Base-by-base conservation (phyloP, 2,329 filamentous ascomycete genomes). In the Cladosporium colombiae region DNA sequence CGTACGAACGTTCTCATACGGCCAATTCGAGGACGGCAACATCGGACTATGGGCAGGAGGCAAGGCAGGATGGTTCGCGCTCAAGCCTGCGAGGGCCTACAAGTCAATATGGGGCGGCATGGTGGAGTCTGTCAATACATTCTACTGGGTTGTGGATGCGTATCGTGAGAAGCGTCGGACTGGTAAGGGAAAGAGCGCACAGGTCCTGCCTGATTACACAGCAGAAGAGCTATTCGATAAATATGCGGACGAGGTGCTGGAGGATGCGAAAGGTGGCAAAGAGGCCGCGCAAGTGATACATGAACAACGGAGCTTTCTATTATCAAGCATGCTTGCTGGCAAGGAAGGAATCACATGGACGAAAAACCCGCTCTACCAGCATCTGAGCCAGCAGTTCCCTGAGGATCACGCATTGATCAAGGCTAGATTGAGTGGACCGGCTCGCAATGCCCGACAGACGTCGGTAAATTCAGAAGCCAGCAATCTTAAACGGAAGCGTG, bases 1-100 rank as follows among this genome's bases (percentile, higher is more conserved):
- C 37, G 81, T 84, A 5, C 77, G 75, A 8, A 77, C 76, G 49
- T 83, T 80, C 69, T 78, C 81, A 3, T 84, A 83, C 69, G 82
- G 80, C 18, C 77, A 82, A 68, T 78, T 87, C 14, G 86, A 89
- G 35, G 83, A 85, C 60, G 82, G 82, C 0, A 80, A 81, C 21
- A 81, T 85, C 4, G 81, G 85, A n/a, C 79, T 91, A 33, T 92
- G 90, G 90, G 87, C 89, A 1, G 81, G 83, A 33, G 88, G 88
- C 44, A 75, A 81, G 63, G 84, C 87, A 14, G 89, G 89, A 53
- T 92, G 89, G 88, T 91, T 87, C 73, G 85, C 89, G 72, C 83
- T 92, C 50, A 80, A 80, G 35, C 89, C 90, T 1, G 80, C 84
- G n/a, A 73, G 79, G 11, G 75, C 78, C 2, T 93, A 91, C 74